A percentile compares a stretch with the other conserved stretches of the same genome.
phyloP scores from a whole-genome alignment of 495 filamentous ascomycete genomes.

The Trichoderma virens region DNA sequence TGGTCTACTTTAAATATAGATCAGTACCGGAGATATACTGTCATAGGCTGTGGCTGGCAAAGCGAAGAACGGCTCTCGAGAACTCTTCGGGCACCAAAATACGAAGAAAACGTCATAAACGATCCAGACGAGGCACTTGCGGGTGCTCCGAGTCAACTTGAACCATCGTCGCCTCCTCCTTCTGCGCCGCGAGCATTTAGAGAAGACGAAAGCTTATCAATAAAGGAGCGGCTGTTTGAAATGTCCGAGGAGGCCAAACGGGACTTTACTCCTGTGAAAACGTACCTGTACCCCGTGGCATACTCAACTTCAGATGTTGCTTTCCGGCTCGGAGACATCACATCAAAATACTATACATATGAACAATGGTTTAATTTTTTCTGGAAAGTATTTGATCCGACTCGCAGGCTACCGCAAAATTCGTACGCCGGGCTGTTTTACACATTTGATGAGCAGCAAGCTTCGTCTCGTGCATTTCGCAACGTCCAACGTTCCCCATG shows the following conservation, averaged over 20 bases:
- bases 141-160: not conserved
- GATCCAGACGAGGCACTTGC: not conserved
- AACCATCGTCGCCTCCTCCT: too few relatives aligned
- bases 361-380: not conserved
- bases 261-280: not conserved
- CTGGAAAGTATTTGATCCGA: not conserved
- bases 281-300: not conserved
- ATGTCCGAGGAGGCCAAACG: not conserved
- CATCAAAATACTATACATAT: not conserved
- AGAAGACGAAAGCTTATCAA: not conserved
- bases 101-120: not conserved
- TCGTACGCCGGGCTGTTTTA: constrained; percentile 33
- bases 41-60: constrained; percentile 33
- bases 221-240: not conserved
- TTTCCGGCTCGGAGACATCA: not conserved
- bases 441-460: constrained; percentile 16
- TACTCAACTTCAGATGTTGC: not conserved
- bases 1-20: constrained; percentile 42
- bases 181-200: not conserved
- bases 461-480: not conserved
- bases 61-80: constrained; percentile 27
- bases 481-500: constrained; percentile 28
- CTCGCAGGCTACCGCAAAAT: not conserved
- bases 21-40: constrained; percentile 37
- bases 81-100: constrained; percentile 26